These are phyloP conservation scores for Mycena latifolia DNA, from an alignment of 768 basidiomycete genomes.

Conservation along the genomic window DNA sequence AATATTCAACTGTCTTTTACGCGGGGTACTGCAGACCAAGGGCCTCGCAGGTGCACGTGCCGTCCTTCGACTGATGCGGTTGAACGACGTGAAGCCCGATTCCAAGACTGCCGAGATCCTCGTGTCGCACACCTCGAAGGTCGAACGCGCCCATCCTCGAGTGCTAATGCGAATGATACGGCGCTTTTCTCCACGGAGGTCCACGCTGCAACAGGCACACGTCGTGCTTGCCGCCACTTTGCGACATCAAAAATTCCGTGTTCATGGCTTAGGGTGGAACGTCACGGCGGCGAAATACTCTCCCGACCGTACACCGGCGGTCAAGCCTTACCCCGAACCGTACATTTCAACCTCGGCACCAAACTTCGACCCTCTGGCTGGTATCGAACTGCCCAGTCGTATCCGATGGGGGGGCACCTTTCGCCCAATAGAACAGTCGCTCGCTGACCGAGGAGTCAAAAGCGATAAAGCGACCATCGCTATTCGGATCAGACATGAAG, in stretches of 20 bases:
- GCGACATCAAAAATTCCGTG: conserved; percentile 62
- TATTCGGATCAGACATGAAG: conserved; percentile 74
- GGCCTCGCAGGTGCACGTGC: conserved; percentile 62
- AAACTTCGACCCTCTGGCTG: conserved; percentile 63
- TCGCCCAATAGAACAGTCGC: conserved; percentile 58
- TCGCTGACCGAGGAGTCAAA: conserved; percentile 61
- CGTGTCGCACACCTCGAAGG: conserved; percentile 62
- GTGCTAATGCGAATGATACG: conserved; percentile 63
- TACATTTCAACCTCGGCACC: conserved; percentile 42
- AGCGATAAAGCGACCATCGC: conserved; percentile 70
- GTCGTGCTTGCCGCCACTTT: conserved; percentile 65
- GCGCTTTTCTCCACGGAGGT: conserved; percentile 58
- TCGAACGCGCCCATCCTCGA: conserved; percentile 56
- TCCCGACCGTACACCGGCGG: conserved; percentile 37
- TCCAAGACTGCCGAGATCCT: conserved; percentile 67
- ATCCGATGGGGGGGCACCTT: conserved; percentile 47
- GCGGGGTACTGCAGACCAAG: conserved; percentile 58
- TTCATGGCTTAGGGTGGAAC: conserved; percentile 62
- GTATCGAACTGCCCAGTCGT: conserved; percentile 52
- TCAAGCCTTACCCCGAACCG: conserved; percentile 32
- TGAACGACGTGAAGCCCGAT: conserved; percentile 63
- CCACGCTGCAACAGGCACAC: conserved; percentile 71
- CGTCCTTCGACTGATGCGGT: conserved; percentile 69
- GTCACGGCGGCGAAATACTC: conserved; percentile 54
- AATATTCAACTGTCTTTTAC: conserved; percentile 74